A percentile compares a stretch with the other conserved stretches of the same genome.
Evolutionary conservation across 1,284 basidiomycete genomes (phyloP).

Genomic region (Phellopilus nigrolimitatus): DNA sequence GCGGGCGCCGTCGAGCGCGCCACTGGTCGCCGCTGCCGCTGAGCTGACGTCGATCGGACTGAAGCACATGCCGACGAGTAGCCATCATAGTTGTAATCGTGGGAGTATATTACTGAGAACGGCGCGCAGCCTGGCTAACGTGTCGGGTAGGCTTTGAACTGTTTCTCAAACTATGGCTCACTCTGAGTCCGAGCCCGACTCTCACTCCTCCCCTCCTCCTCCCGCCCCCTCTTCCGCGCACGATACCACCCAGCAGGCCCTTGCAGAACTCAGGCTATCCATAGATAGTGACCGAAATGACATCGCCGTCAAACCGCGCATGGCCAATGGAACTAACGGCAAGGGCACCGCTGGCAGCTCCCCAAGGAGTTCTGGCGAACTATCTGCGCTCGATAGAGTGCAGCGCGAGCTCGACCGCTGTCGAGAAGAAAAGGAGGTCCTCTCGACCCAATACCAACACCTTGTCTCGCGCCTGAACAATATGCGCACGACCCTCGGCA

Average conservation of each 20-base stretch:
- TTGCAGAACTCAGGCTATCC: slow-evolving; percentile 22
- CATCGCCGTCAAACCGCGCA: slow-evolving; percentile 7
- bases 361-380: slow-evolving; percentile 13
- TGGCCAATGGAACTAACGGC: slow-evolving; percentile 19
- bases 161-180: slow-evolving; percentile 11
- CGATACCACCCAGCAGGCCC: slow-evolving; percentile 20
- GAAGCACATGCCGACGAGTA: no score
- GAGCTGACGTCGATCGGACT: no score
- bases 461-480: slow-evolving; percentile 86
- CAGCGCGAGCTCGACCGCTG: slow-evolving; percentile 31
- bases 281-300: slow-evolving; percentile 17
- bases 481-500: slow-evolving; percentile 91
- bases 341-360: slow-evolving; percentile 2
- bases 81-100: background rate
- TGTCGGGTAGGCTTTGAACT: background rate
- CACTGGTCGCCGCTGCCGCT: no score
- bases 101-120: background rate
- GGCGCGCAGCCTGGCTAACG: background rate
- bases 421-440: slow-evolving; percentile 77
- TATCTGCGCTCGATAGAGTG: slow-evolving; percentile 10
- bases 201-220: no score
- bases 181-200: background rate
- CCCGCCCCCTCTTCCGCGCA: no score
- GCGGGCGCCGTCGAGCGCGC: no score
- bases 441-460: slow-evolving; percentile 81